Evolutionary conservation across 176 grass and related monocot genomes (phyloP).

Genomic region (Carex pumila): DNA sequence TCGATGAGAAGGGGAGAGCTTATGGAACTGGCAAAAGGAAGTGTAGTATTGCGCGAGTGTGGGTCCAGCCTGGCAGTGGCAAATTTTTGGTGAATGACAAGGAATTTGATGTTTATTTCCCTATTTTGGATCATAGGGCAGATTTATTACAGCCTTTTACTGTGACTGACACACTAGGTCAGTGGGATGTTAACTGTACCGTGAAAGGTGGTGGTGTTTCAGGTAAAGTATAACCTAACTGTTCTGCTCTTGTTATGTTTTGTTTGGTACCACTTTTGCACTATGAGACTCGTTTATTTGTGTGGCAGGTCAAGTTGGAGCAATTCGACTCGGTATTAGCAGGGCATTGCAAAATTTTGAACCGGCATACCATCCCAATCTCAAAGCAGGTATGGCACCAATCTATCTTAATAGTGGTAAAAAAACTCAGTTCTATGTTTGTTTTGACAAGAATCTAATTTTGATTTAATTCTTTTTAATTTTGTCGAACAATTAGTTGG

Average conservation of each 20-base stretch:
- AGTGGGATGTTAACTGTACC: conserved; percentile 70
- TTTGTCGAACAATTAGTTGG: conserved; percentile 42
- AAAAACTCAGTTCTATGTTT: neutral
- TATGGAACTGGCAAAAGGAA: conserved; percentile 95
- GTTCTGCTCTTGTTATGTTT: neutral
- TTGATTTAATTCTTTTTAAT: neutral
- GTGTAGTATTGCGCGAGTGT: conserved; percentile 83
- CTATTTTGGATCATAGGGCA: conserved; percentile 82
- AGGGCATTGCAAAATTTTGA: conserved; percentile 92
- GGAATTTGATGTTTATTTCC: conserved; percentile 90
- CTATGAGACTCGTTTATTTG: neutral
- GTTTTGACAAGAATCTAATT: neutral
- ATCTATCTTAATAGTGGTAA: neutral
- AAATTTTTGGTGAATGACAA: conserved; percentile 88
- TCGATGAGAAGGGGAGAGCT: conserved; percentile 90
- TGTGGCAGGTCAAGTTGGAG: conserved; percentile 77
- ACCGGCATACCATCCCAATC: conserved; percentile 67
- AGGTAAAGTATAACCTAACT: conserved; percentile 35
- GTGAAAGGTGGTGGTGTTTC: conserved; percentile 89
- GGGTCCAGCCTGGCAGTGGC: conserved; percentile 81
- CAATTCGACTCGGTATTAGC: conserved; percentile 86
- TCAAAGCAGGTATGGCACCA: conserved; percentile 76
- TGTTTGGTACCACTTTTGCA: neutral
- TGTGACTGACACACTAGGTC: conserved; percentile 67
- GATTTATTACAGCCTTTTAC: conserved; percentile 87